These are phyloP conservation scores for Phytophthora megakarya DNA, from an alignment of 352 stramenopile genomes.

Conservation along the genomic window DNA sequence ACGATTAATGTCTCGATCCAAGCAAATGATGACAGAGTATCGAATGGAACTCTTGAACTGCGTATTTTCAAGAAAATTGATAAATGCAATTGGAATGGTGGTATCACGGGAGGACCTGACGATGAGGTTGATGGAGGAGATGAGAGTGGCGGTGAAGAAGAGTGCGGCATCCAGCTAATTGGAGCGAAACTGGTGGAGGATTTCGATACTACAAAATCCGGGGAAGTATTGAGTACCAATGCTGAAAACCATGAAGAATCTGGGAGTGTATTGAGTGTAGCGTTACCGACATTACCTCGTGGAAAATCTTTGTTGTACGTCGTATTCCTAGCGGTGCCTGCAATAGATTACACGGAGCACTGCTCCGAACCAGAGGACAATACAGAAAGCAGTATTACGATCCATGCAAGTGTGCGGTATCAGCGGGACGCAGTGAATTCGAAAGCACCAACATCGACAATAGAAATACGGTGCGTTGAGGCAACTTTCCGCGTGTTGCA, in stretches of 20 bases:
- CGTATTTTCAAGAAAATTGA: slow-evolving; percentile 26
- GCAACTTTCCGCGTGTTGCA: slow-evolving; percentile 38
- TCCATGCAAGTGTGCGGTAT: slow-evolving; percentile 37
- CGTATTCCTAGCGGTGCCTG: slow-evolving; percentile 31
- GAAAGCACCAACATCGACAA: slow-evolving; percentile 16
- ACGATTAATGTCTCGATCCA: slow-evolving; percentile 49
- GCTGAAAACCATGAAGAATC: slow-evolving; percentile 1
- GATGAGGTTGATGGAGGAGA: slow-evolving; percentile 11
- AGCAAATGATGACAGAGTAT: slow-evolving; percentile 50
- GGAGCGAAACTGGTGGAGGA: slow-evolving; percentile 10
- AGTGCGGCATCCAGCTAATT: slow-evolving; percentile 23
- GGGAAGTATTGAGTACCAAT: not conserved
- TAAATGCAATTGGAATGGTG: slow-evolving; percentile 8
- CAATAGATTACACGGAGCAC: not conserved
- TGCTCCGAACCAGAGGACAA: slow-evolving; percentile 12
- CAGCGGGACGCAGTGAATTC: slow-evolving; percentile 17
- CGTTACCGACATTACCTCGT: slow-evolving; percentile 28
- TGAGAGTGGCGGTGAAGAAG: slow-evolving; percentile 15
- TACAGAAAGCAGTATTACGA: slow-evolving; percentile 2
- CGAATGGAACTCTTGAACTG: slow-evolving; percentile 56
- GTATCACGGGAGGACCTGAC: not conserved
- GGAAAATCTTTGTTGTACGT: slow-evolving; percentile 27
- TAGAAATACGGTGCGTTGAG: slow-evolving; percentile 34
- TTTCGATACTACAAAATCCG: not conserved
- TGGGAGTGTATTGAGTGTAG: slow-evolving; percentile 26